Conservation (phyloP, 306 rosid genomes). For the Trifolium subterraneum region DNA sequence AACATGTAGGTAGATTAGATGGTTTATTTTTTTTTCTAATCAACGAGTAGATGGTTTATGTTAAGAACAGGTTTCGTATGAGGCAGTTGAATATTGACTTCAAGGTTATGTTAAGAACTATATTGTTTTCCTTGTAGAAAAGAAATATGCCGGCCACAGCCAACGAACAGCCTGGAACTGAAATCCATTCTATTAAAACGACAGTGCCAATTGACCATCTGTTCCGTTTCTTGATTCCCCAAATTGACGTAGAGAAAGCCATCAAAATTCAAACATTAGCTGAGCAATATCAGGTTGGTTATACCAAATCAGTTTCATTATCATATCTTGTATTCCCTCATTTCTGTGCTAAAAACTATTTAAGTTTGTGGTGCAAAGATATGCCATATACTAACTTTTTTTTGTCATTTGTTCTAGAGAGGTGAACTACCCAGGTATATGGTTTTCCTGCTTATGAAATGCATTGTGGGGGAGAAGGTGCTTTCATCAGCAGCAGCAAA, state of each 20-base stretch:
- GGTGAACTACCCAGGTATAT: too few species aligned
- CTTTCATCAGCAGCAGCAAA: slow-evolving; percentile 68
- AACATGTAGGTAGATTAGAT: background rate
- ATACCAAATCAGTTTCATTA: background rate
- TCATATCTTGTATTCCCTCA: too few species aligned
- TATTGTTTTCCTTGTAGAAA: background rate
- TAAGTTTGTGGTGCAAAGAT: too few species aligned
- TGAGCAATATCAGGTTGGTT: background rate
- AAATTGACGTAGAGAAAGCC: background rate
- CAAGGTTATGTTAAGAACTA: background rate
- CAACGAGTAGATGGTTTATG: background rate
- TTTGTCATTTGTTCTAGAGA: too few species aligned
- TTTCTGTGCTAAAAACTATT: slow-evolving; percentile 45
- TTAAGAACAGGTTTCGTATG: too few species aligned
- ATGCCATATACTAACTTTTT: too few species aligned
- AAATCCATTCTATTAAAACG: background rate
- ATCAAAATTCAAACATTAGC: background rate
- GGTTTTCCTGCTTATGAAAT: slow-evolving; percentile 36
- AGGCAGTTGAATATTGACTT: too few species aligned
- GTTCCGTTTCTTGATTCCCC: background rate
- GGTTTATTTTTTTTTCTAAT: too few species aligned
- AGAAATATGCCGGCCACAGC: too few species aligned
- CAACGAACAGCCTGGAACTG: background rate
- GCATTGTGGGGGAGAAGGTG: slow-evolving; percentile 81
- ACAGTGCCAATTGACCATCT: background rate